These are phyloP conservation scores for Tympanopsis confertula DNA, from an alignment of 2,329 filamentous ascomycete species.

Conservation along the genomic window DNA sequence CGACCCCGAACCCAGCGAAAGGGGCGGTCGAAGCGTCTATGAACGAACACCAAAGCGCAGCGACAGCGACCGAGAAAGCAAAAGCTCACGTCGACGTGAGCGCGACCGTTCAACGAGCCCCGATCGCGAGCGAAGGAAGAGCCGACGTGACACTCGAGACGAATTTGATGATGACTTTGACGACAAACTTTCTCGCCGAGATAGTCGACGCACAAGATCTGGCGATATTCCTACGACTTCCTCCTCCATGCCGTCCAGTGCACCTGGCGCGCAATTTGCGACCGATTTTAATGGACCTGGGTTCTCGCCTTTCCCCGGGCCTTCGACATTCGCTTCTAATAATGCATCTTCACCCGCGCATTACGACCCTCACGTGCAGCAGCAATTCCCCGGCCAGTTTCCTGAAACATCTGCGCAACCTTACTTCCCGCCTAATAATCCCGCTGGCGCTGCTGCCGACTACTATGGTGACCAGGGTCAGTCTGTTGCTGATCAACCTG, in stretches of 20 bases:
- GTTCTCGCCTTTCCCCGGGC: background rate
- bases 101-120: background rate
- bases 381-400: slow-evolving; percentile 49
- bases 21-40: background rate
- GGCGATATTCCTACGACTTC: background rate
- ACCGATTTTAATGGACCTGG: background rate
- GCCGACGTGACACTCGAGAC: background rate
- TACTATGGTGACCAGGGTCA: slow-evolving; percentile 53
- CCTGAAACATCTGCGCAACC: slow-evolving; percentile 29
- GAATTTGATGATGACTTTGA: no score
- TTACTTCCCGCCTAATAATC: slow-evolving; percentile 26
- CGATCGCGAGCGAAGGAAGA: background rate
- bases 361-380: slow-evolving; percentile 33
- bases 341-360: slow-evolving; percentile 12
- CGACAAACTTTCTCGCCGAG: no score
- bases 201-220: background rate
- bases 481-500: slow-evolving; percentile 45
- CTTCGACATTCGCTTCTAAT: background rate
- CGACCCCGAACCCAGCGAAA: background rate
- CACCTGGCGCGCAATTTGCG: background rate
- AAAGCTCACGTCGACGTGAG: background rate
- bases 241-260: no score
- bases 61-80: background rate
- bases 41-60: background rate
- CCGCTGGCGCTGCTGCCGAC: slow-evolving; percentile 42